Evolutionary conservation across 2,329 filamentous ascomycete species (phyloP), one percentile per base, ranked within the genome.

Genomic region (Stagonosporopsis cucurbitacearum): DNA sequence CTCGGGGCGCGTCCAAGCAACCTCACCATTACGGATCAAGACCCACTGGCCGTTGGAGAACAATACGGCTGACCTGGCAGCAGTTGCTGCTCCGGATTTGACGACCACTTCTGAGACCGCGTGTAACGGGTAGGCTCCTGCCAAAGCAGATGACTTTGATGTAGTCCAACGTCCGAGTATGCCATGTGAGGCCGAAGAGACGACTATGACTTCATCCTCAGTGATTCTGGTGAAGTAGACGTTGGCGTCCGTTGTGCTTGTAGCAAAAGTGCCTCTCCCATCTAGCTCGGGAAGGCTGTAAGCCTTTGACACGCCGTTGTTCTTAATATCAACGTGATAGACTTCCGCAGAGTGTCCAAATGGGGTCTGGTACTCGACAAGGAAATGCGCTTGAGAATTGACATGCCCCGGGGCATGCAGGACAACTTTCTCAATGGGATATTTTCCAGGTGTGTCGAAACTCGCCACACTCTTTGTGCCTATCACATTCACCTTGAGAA

Each of bases 191-290:
- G 81, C 81, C 0, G 92, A 96, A 1, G 91, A 91, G 6, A 91
- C 82, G 23, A 96, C 81, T 26, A 84, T 81, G 2, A 92, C 81
- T 69, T 96, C 91, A 8, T 89, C 86, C 30, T 87, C 80, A 0
- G 91, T 92, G 58, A 95, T 82, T 56, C 93, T 87, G 2, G 90
- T 93, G 73, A 98, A 96, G 78, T 92, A 97, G 7, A 96, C 88
- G 67, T 95, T 93, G 19, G 89, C 87, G 56, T 88, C 89, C 36
- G 86, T 84, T 2, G 87, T 90, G 76, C 89, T 95, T 0, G 86
- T 88, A 0, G 92, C 89, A 71, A 97, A 91, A 1, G 89, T 86
- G 22, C 92, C 92, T 36, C 80, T 81, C 0, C 89, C 91, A 22
- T 84, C 76, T 19, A 92, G 75, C 48, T 86, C 85, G 0, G 93